phyloP scores from a whole-genome alignment of 164 flowering plant species.

The Piper betle region DNA sequence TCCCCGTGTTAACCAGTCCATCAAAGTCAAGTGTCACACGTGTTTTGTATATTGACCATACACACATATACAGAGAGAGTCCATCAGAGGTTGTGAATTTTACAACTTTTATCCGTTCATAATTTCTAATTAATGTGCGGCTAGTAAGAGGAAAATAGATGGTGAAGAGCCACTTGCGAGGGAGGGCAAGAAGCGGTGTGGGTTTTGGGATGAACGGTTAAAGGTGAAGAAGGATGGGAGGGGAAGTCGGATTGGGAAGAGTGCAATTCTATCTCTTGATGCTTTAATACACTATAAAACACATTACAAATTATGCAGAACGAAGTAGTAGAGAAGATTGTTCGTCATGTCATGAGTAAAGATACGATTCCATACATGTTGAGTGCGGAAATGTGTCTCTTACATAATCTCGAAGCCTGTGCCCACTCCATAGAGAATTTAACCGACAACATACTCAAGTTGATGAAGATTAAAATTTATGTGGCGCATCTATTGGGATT shows the following conservation, averaged over 20 bases:
- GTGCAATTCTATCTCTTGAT: slow-evolving; percentile 76
- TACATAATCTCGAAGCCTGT: slow-evolving; percentile 41
- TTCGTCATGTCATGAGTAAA: not conserved
- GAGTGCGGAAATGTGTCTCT: slow-evolving; percentile 63
- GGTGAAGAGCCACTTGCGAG: not conserved
- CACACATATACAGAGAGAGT: too few relatives aligned
- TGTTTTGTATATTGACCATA: too few relatives aligned
- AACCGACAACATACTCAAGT: slow-evolving; percentile 35
- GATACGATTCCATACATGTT: not conserved
- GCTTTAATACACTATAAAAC: slow-evolving; percentile 86
- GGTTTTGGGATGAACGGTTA: not conserved
- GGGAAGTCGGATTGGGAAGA: slow-evolving; percentile 34
- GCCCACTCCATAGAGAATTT: slow-evolving; percentile 27
- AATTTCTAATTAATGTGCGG: too few relatives aligned
- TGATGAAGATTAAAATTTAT: slow-evolving; percentile 69
- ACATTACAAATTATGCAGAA: slow-evolving; percentile 82
- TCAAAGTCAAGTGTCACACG: too few relatives aligned
- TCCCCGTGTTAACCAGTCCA: too few relatives aligned
- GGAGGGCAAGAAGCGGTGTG: not conserved
- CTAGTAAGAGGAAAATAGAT: not conserved
- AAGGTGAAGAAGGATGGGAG: not conserved
- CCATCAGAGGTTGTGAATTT: too few relatives aligned
- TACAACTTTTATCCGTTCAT: too few relatives aligned
- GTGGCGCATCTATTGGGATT: slow-evolving; percentile 94
- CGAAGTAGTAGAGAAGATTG: slow-evolving; percentile 61